Evolutionary conservation across 306 rosid species (phyloP).

Genomic region (Hippophae gyantsensis): DNA sequence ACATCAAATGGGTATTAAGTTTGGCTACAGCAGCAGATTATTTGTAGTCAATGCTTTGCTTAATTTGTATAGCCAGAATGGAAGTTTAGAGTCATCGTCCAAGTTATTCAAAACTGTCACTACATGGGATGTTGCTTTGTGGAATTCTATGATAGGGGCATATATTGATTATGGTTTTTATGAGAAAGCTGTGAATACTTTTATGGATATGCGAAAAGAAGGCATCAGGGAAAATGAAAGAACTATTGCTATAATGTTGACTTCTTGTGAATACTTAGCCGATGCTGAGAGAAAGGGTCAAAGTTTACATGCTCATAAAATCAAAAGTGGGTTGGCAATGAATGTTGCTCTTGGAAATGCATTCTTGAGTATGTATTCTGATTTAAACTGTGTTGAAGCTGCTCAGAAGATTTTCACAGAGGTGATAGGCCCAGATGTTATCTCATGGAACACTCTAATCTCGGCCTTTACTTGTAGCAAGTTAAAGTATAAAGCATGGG

Average conservation of each 20-base stretch:
- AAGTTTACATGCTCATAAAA: conserved; percentile 31
- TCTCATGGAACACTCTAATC: conserved; percentile 38
- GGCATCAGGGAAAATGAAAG: conserved; percentile 24
- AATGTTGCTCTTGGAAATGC: conserved; percentile 33
- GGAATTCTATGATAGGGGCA: conserved; percentile 41
- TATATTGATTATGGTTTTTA: conserved; percentile 18
- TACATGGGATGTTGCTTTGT: conserved; percentile 30
- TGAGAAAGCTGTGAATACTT: conserved; percentile 29
- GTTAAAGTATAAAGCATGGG: conserved; percentile 25
- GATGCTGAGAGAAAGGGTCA: conserved; percentile 24
- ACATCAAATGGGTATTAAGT: conserved; percentile 41
- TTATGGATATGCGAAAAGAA: conserved; percentile 19
- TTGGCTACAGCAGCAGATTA: conserved; percentile 16
- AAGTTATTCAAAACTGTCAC: conserved; percentile 22
- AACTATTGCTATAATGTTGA: conserved; percentile 29
- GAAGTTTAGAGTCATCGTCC: conserved; percentile 19
- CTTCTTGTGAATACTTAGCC: conserved; percentile 13
- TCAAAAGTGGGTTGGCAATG: conserved; percentile 24
- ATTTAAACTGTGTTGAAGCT: conserved; percentile 17
- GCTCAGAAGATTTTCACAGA: conserved; percentile 23
- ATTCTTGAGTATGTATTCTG: conserved; percentile 28
- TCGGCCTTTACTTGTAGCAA: conserved; percentile 24
- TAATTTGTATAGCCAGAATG: conserved; percentile 30
- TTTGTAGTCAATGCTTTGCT: conserved; percentile 27
- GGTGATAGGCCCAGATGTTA: conserved; percentile 24